A percentile compares a stretch with the other conserved stretches of the same genome.
Evolutionary conservation across 2,329 filamentous ascomycete species (phyloP).

Genomic region (Cladophialophora bantiana): DNA sequence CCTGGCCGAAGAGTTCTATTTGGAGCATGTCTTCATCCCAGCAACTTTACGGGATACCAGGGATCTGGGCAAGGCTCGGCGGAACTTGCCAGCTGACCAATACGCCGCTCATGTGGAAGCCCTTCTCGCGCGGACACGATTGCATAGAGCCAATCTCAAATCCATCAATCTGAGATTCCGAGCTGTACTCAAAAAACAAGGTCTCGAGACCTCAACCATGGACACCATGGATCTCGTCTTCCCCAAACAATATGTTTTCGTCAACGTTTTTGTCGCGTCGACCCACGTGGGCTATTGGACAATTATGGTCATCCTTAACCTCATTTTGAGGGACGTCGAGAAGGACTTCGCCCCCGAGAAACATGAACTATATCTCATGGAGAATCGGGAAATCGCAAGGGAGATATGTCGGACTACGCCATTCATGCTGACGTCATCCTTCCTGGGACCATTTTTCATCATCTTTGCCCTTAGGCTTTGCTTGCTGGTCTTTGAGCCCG

Average conservation of each 20-base stretch:
- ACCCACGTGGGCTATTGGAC: slow-evolving; percentile 39
- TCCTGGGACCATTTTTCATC: slow-evolving; percentile 40
- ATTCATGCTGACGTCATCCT: slow-evolving; percentile 41
- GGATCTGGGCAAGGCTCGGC: slow-evolving; percentile 7
- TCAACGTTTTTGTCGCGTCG: slow-evolving; percentile 38
- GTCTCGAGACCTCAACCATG: slow-evolving; percentile 24
- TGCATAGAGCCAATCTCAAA: slow-evolving; percentile 35
- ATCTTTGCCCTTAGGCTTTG: slow-evolving; percentile 39
- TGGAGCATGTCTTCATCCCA: slow-evolving; percentile 35
- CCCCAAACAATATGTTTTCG: slow-evolving; percentile 36
- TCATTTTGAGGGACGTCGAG: slow-evolving; percentile 34
- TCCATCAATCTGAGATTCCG: slow-evolving; percentile 35
- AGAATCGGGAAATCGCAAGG: slow-evolving; percentile 36
- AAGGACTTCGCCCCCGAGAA: slow-evolving; percentile 32
- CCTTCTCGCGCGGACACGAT: slow-evolving; percentile 23
- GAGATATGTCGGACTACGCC: slow-evolving; percentile 37
- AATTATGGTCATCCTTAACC: slow-evolving; percentile 37
- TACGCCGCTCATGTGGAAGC: slow-evolving; percentile 13
- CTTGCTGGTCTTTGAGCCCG: slow-evolving; percentile 37
- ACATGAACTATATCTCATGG: slow-evolving; percentile 32
- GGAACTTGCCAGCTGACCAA: slow-evolving; percentile 16
- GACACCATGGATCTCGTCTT: slow-evolving; percentile 35
- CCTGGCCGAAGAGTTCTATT: slow-evolving; percentile 37
- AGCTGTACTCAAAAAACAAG: slow-evolving; percentile 27
- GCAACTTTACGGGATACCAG: slow-evolving; percentile 24